These are phyloP conservation scores for Lachnum nothofagi DNA, from an alignment of 2,329 filamentous ascomycete species.

Conservation along the genomic window DNA sequence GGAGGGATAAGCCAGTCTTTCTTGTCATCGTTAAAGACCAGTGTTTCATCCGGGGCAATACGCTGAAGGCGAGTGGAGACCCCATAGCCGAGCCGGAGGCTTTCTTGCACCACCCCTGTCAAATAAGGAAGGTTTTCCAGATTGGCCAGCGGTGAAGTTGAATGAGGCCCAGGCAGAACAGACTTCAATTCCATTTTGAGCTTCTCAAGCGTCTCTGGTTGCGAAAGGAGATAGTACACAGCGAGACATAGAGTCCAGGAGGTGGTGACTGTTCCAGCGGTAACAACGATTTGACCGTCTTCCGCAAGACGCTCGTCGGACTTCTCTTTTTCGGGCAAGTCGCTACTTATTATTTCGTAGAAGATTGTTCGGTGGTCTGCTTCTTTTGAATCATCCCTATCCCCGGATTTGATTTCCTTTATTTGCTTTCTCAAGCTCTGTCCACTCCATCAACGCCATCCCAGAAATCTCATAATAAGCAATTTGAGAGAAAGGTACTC, in stretches of 20 bases:
- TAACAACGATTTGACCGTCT: constrained; percentile 32
- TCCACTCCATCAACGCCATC: not conserved
- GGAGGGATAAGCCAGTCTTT: constrained; percentile 6
- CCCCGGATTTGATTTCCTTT: not conserved
- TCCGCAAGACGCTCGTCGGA: constrained; percentile 27
- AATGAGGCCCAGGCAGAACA: not conserved
- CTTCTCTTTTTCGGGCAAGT: constrained; percentile 34
- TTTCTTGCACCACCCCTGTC: constrained; percentile 30
- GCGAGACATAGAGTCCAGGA: constrained; percentile 31
- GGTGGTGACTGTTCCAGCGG: constrained; percentile 35
- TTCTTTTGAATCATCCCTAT: not conserved
- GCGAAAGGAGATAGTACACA: constrained; percentile 33
- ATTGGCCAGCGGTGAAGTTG: not conserved
- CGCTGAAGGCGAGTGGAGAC: constrained; percentile 28
- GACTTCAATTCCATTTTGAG: constrained; percentile 33
- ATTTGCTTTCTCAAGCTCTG: not conserved
- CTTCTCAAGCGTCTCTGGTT: constrained; percentile 25
- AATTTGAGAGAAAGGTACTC: not conserved
- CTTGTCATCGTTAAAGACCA: constrained; percentile 10
- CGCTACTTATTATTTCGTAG: constrained; percentile 13
- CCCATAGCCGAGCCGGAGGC: constrained; percentile 29
- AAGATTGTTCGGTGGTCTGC: constrained; percentile 19
- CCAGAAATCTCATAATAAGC: constrained; percentile 2
- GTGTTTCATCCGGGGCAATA: constrained; percentile 18
- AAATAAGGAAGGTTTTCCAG: constrained; percentile 27